Conservation (phyloP, 2,329 filamentous ascomycete genomes). For the Arthrobotrys iridis region DNA sequence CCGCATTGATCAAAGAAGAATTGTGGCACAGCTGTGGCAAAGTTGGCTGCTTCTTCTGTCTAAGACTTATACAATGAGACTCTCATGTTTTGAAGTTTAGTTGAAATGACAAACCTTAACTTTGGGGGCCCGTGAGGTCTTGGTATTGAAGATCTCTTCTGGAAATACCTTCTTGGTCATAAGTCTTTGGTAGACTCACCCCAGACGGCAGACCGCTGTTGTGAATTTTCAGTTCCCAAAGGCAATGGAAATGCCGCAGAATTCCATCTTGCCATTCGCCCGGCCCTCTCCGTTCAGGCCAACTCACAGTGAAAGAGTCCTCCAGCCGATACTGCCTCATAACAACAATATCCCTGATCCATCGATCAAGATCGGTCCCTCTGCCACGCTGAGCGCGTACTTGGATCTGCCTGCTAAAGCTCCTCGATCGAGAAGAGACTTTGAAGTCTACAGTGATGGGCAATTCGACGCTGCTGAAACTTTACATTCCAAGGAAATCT, state of each 20-base stretch:
- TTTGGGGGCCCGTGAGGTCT: neutral
- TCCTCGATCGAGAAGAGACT: constrained; percentile 21
- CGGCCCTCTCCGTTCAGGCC: neutral
- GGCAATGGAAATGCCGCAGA: neutral
- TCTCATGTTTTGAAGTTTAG: constrained; percentile 12
- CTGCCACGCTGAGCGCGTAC: constrained; percentile 22
- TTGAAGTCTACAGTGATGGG: constrained; percentile 33
- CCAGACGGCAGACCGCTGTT: neutral
- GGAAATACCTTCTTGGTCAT: constrained; percentile 13
- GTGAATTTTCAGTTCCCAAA: no score
- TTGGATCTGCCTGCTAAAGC: constrained; percentile 26
- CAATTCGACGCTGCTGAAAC: constrained; percentile 22
- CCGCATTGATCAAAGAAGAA: constrained; percentile 10
- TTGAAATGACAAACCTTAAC: neutral
- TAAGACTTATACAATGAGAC: neutral
- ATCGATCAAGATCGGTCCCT: constrained; percentile 34
- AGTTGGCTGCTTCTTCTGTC: neutral
- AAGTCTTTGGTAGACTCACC: no score
- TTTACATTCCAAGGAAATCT: constrained; percentile 44
- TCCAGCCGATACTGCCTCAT: neutral
- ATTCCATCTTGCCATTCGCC: neutral
- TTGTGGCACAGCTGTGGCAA: constrained; percentile 18
- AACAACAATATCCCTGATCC: constrained; percentile 3
- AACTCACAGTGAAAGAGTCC: neutral
- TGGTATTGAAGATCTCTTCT: neutral